These are phyloP conservation scores for Suillus ampliporus DNA, from an alignment of 768 basidiomycete genomes.

Conservation along the genomic window DNA sequence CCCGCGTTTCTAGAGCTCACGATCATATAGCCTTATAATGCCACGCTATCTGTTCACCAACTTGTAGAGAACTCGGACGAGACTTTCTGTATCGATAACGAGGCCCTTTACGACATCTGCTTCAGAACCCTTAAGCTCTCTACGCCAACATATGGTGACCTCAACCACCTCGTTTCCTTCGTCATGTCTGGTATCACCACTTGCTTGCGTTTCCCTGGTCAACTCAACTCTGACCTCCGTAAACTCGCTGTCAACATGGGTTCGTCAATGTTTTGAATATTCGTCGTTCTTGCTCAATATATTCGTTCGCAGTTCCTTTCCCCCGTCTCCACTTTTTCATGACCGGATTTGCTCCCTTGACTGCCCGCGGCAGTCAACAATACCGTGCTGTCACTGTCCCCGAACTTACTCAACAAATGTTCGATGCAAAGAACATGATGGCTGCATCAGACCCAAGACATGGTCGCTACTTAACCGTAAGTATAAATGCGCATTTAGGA, in stretches of 20 bases:
- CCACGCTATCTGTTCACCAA: constrained; percentile 97
- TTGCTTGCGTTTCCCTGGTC: constrained; percentile 99
- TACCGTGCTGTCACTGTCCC: constrained; percentile 98
- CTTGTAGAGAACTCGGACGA: constrained; percentile 99
- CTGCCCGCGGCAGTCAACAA: constrained; percentile 91
- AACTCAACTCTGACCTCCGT: constrained; percentile 97
- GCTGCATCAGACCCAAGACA: constrained; percentile 96
- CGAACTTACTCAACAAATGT: constrained; percentile 99
- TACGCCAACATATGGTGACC: constrained; percentile 95
- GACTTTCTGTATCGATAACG: constrained; percentile 99
- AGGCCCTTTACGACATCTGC: constrained; percentile 99
- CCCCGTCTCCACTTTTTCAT: constrained; percentile 99
- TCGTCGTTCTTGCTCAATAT: constrained; percentile 1
- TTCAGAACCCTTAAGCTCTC: constrained; percentile 97
- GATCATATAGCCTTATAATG: constrained; percentile 88
- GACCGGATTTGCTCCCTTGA: constrained; percentile 94
- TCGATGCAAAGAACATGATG: constrained; percentile 99
- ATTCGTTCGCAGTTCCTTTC: constrained; percentile 76
- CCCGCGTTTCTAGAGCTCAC: constrained; percentile 5
- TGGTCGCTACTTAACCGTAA: constrained; percentile 94
- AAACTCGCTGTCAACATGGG: constrained; percentile 99
- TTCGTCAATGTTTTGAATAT: constrained; percentile 40
- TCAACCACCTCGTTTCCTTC: constrained; percentile 96
- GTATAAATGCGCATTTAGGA: constrained; percentile 23
- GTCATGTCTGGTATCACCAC: constrained; percentile 99